Evolutionary conservation across 1,284 basidiomycete genomes (phyloP).

Genomic region (Entoloma clypeatum): DNA sequence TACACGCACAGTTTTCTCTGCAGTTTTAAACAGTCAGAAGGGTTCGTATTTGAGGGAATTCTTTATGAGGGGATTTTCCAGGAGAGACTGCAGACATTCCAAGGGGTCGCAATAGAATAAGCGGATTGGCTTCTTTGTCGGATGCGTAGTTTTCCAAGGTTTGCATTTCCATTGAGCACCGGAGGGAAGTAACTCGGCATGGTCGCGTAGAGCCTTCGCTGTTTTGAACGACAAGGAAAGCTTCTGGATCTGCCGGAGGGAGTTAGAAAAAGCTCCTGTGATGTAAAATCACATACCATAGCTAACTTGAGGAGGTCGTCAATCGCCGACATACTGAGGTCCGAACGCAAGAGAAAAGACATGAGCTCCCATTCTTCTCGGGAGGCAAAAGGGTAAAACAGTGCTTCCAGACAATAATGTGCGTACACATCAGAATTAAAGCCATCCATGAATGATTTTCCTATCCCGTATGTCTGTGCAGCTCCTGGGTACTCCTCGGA

Average conservation of each 20-base stretch:
- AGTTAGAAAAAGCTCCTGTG: background rate
- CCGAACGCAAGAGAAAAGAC: conserved; percentile 22
- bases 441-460: conserved; percentile 21
- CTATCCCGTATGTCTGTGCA: conserved; percentile 12
- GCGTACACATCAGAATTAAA: conserved; percentile 24
- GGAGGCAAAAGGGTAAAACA: conserved; percentile 29
- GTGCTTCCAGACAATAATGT: conserved; percentile 14
- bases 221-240: conserved; percentile 23
- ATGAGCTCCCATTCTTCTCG: conserved; percentile 29
- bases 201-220: conserved; percentile 25
- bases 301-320: conserved; percentile 23
- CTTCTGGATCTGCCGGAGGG: conserved; percentile 8
- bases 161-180: conserved; percentile 25
- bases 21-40: conserved; percentile 17
- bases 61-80: conserved; percentile 6
- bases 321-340: conserved; percentile 24
- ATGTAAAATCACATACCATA: conserved; percentile 16
- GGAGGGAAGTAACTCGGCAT: conserved; percentile 24
- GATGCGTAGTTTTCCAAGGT: conserved; percentile 5
- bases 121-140: conserved; percentile 7
- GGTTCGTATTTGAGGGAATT: conserved; percentile 21
- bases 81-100: conserved; percentile 8
- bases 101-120: conserved; percentile 8
- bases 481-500: conserved; percentile 11
- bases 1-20: conserved; percentile 19